Base-by-base conservation (phyloP, 345 rosid genomes). In the Laguncularia racemosa region DNA sequence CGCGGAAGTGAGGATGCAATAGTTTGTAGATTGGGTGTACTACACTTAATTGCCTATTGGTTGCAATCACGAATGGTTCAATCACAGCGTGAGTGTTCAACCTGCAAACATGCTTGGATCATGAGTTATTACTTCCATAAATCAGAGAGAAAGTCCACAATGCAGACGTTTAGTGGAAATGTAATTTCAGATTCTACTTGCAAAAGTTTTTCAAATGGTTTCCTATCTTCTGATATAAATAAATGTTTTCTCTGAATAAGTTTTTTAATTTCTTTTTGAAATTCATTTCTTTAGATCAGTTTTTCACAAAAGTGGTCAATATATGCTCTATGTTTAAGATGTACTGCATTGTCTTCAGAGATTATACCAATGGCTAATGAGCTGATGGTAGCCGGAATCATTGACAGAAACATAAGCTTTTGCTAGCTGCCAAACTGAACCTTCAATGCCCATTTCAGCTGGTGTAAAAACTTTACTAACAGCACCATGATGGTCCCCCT, bases 351-450 rank as follows among this genome's bases (percentile, higher is more conserved):
- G 40, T 33, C 9, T 33, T 33, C 40, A 33, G 40, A 33, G 1
- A 33, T 33, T 10, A 33, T 33, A 33, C 40, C 40, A 85, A 63
- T 88, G 92, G 72, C 88, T 81, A 61, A 88, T 55, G 50, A 88
- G 89, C 66, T 85, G 92, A 59, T 88, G 96, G 58, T 81, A 84
- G 67, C 92, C 88, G 11, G 96, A 82, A 74, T 88, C 96, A 53
- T 83, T 88, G 51, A 85, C 89, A 19, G 89, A 86, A 14, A 67
- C 88, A 45, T 88, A 88, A 58, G 96, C 92, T 69, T 88, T 85
- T 46, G 92, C 92, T 65, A 88, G 78, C 57, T 84, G 83, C 96
- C 96, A 88, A 46, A 88, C 66, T 0, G 92, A 72, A 55, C 81
- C 79, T 61, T 78, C 84, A 10, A 81, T 60, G 0, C 84, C 88